Evolutionary conservation across 352 stramenopile species (phyloP), one percentile per base, ranked within the genome.

Genomic region (Phytophthora palmivora): DNA sequence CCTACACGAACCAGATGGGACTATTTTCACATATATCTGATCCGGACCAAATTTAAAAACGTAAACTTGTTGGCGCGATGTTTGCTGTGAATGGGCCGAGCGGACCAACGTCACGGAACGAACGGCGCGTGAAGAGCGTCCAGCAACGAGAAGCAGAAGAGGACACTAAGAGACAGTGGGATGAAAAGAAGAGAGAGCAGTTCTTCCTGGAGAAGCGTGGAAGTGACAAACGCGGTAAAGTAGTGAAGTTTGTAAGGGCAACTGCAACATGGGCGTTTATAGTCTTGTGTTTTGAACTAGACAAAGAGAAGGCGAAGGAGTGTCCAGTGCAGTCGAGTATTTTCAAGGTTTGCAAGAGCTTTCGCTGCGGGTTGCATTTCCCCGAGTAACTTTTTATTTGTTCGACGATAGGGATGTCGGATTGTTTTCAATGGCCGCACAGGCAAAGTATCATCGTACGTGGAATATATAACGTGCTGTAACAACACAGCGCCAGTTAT

Each of bases 401-500:
- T 34, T 54, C 19, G 32, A 56, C 42, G 24, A 53, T 46, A 95
- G 84, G 84, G 87, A 26, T 95, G 87, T 45, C 76, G 70, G 15
- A 80, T 95, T 41, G 77, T 89, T 26, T 94, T 95, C 55, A 93
- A 95, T 48, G 84, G 87, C 4, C 81, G 82, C 38, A 92, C 86
- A 0, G 86, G 82, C 54, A 92, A 94, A 48, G 70, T 95, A 7
- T 92, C 87, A 7, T 91, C 84, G 84, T 95, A 70, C 28, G 72
- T 67, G 43, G 24, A 28, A 28, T n/a, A n/a, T n/a, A n/a, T n/a
- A n/a, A n/a, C n/a, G n/a, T n/a, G n/a, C n/a, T n/a, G n/a, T n/a
- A n/a, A n/a, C n/a, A n/a, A n/a, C n/a, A n/a, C n/a, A n/a, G n/a
- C n/a, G n/a, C n/a, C n/a, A n/a, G n/a, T n/a, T n/a, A n/a, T n/a